phyloP scores from a whole-genome alignment of 345 rosid genomes.

The Dimocarpus longan region DNA sequence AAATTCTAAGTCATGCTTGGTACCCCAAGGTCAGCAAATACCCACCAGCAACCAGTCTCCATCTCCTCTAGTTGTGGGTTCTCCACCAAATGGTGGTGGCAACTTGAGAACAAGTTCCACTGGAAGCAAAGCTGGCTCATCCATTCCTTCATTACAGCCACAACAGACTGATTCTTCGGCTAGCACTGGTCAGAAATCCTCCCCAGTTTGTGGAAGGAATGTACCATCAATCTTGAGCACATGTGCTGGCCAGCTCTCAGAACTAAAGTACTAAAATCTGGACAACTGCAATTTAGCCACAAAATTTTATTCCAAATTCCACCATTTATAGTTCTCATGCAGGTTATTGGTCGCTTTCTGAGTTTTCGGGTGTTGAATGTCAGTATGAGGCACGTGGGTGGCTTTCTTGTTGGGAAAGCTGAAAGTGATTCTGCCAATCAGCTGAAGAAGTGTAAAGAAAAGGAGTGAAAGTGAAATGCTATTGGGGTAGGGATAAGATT shows the following conservation, averaged over 20 bases:
- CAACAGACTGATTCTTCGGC: constrained; percentile 38
- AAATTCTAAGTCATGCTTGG: constrained; percentile 30
- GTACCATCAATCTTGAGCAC: constrained; percentile 52
- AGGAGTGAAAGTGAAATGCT: constrained; percentile 1
- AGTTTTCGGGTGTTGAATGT: background rate
- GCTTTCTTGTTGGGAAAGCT: background rate
- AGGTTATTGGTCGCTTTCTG: background rate
- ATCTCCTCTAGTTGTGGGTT: constrained; percentile 30
- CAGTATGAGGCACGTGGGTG: constrained; percentile 2
- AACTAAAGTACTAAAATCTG: constrained; percentile 43
- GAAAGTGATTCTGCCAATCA: background rate
- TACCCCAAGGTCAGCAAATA: constrained; percentile 37
- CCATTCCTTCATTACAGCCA: constrained; percentile 29
- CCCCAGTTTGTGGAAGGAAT: constrained; percentile 67
- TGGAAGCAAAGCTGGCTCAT: constrained; percentile 33
- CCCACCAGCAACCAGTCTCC: constrained; percentile 32
- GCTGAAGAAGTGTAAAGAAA: background rate
- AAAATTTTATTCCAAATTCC: background rate
- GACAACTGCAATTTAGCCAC: background rate
- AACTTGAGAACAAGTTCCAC: constrained; percentile 32
- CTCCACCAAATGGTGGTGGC: constrained; percentile 34
- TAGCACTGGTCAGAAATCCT: constrained; percentile 41
- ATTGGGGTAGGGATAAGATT: constrained; percentile 3
- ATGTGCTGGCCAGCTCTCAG: constrained; percentile 50
- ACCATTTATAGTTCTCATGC: background rate